Evolutionary conservation across 129 eudicot species (phyloP).

Genomic region (Tagetes erecta): DNA sequence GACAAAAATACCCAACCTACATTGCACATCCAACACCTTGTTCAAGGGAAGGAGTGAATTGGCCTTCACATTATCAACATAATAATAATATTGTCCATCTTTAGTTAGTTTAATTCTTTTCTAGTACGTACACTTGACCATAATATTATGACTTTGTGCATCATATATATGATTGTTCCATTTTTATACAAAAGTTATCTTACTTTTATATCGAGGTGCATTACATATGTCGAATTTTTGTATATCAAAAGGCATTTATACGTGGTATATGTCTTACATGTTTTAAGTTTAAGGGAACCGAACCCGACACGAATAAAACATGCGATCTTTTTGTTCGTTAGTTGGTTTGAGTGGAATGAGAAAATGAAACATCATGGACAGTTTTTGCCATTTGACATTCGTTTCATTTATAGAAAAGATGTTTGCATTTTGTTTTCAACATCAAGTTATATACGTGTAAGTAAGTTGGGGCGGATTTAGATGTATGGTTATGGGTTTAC

Average conservation of each 20-base stretch:
- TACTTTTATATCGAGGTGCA: neutral
- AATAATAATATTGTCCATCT: conserved; percentile 28
- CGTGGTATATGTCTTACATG: neutral
- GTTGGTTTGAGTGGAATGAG: conserved; percentile 23
- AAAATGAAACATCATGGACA: conserved; percentile 15
- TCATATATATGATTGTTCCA: conserved; percentile 7
- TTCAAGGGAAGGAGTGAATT: conserved; percentile 65
- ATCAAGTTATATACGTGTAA: neutral
- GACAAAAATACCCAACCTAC: conserved; percentile 71
- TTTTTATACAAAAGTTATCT: neutral
- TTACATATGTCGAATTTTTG: neutral
- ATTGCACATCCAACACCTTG: conserved; percentile 92
- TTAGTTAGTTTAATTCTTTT: neutral
- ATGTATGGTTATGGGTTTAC: no score
- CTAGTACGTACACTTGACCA: neutral
- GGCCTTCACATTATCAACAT: conserved; percentile 66
- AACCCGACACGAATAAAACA: conserved; percentile 20
- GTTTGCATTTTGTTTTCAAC: neutral
- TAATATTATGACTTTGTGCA: conserved; percentile 7
- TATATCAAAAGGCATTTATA: neutral
- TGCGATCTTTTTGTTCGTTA: conserved; percentile 17
- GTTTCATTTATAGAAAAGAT: neutral
- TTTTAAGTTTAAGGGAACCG: conserved; percentile 15
- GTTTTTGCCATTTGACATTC: neutral
- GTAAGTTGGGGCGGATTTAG: no score